phyloP scores from a whole-genome alignment of 345 rosid species.

The Erysimum cheiranthoides region DNA sequence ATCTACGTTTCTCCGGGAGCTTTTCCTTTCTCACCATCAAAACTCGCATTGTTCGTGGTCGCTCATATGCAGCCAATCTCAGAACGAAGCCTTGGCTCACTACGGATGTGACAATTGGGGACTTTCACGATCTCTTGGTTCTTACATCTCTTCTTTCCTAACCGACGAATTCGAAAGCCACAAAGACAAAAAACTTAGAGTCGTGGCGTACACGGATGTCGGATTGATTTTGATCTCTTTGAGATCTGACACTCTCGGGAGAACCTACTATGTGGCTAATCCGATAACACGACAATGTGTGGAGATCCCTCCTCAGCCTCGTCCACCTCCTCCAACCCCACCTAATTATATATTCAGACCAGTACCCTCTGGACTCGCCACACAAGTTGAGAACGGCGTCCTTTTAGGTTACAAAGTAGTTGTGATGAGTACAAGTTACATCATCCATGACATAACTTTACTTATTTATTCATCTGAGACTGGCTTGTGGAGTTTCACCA shows the following conservation, averaged over 20 bases:
- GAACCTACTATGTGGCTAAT: slow-evolving; percentile 13
- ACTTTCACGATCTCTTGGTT: not conserved
- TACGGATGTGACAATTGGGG: not conserved
- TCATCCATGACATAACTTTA: not conserved
- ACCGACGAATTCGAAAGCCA: not conserved
- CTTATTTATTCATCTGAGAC: not conserved
- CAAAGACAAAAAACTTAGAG: not conserved
- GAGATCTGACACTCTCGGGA: not conserved
- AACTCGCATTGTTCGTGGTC: slow-evolving; percentile 18
- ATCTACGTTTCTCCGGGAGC: not conserved
- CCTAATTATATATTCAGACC: too few species aligned
- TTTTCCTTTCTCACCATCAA: slow-evolving; percentile 9
- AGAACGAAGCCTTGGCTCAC: not conserved
- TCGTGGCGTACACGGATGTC: slow-evolving; percentile 1
- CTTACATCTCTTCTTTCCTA: not conserved
- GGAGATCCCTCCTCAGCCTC: not conserved
- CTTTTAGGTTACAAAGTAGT: not conserved
- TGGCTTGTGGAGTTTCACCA: not conserved
- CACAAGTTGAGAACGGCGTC: not conserved
- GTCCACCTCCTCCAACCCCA: not conserved
- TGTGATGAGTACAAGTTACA: not conserved
- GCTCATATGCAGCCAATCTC: not conserved
- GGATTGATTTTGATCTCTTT: not conserved
- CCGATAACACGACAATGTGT: not conserved
- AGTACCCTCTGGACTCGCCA: not conserved